Conservation (phyloP, 2,329 filamentous ascomycete species). For the Diaporthe velutina region DNA sequence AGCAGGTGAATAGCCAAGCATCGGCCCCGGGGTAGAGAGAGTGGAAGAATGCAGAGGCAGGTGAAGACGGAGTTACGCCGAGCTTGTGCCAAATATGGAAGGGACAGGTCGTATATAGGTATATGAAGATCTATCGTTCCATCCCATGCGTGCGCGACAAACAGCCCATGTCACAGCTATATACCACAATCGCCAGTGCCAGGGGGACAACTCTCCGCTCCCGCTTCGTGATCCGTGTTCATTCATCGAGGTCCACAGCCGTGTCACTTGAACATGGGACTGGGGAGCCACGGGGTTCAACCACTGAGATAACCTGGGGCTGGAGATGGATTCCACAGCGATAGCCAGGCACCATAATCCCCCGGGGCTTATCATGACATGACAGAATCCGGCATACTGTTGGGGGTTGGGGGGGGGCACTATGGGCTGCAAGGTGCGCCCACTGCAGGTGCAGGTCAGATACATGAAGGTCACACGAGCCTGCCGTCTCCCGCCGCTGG, state of each 20-base stretch:
- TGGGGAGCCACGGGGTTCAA: background rate
- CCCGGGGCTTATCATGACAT: constrained; percentile 5
- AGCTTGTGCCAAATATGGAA: constrained; percentile 11
- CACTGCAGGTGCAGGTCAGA: constrained; percentile 35
- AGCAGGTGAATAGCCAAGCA: constrained; percentile 23
- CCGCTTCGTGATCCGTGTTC: constrained; percentile 28
- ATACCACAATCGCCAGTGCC: constrained; percentile 25
- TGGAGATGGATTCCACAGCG: constrained; percentile 18
- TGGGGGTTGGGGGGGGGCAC: constrained; percentile 7
- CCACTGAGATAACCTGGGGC: background rate
- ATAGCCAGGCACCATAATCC: background rate
- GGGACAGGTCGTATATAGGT: constrained; percentile 30
- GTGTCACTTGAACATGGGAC: constrained; percentile 35
- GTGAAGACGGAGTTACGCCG: constrained; percentile 2
- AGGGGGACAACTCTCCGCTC: constrained; percentile 5
- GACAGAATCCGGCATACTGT: background rate
- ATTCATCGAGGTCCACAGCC: constrained; percentile 31
- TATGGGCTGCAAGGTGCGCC: constrained; percentile 32
- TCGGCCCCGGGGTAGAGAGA: constrained; percentile 6
- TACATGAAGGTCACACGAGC: constrained; percentile 35
- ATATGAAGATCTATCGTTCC: background rate
- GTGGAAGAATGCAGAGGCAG: constrained; percentile 16
- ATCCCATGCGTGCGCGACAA: constrained; percentile 13
- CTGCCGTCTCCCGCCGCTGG: constrained; percentile 37
- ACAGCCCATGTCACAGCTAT: constrained; percentile 27